A percentile compares a stretch with the other conserved stretches of the same genome.
Conservation (phyloP, 768 basidiomycete genomes). For the Ramaria rubella region DNA sequence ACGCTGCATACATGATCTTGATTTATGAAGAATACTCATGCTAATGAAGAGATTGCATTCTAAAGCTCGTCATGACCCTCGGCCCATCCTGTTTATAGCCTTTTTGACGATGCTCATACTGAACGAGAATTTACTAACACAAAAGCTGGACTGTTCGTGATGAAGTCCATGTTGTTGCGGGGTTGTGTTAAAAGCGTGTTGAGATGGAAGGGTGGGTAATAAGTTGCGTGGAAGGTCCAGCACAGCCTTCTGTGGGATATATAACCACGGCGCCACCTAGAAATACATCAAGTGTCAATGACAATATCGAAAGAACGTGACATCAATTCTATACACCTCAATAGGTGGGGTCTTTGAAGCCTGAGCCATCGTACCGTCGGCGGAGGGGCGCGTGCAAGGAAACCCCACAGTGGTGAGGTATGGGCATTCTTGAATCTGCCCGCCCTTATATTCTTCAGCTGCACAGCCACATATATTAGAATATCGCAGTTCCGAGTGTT, state of each 20-base stretch:
- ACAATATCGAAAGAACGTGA: not conserved
- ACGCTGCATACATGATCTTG: not conserved
- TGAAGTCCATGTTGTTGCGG: not conserved
- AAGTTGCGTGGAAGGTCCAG: constrained; percentile 3
- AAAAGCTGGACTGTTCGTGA: not conserved
- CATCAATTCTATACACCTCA: not conserved
- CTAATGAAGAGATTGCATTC: not conserved
- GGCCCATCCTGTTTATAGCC: not conserved
- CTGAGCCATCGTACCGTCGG: not conserved
- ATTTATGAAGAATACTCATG: not conserved
- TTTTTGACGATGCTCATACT: not conserved
- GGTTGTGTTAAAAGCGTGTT: not conserved
- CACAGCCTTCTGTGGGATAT: constrained; percentile 7
- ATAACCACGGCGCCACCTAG: constrained; percentile 8
- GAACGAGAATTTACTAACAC: not conserved
- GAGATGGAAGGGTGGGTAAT: not conserved
- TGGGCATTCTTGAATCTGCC: not conserved
- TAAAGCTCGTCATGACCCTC: not conserved
- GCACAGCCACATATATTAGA: not conserved
- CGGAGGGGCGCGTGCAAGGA: not conserved
- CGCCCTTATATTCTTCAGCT: not conserved
- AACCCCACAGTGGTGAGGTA: not conserved
- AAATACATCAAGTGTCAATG: not conserved
- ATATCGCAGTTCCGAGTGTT: not conserved
- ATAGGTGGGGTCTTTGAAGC: not conserved